Evolutionary conservation across 129 eudicot genomes (phyloP).

Genomic region (Tanacetum coccineum): DNA sequence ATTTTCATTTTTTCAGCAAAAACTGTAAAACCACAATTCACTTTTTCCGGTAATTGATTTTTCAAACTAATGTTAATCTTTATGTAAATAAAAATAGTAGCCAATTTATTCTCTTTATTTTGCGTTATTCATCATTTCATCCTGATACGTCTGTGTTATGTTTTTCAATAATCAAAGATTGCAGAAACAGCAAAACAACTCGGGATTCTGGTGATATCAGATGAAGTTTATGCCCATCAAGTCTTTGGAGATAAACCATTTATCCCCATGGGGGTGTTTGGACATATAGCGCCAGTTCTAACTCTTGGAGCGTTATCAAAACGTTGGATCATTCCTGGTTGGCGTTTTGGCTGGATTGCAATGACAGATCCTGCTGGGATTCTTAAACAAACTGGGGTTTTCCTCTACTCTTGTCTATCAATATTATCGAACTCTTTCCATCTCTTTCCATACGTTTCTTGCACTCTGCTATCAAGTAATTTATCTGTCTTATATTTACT

Average conservation of each 20-base stretch:
- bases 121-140: background rate
- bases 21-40: too few relatives aligned
- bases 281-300: slow-evolving; percentile 43
- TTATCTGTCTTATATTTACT: background rate
- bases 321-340: slow-evolving; percentile 60
- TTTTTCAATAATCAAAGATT: slow-evolving; percentile 21
- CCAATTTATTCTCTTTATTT: background rate
- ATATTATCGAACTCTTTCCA: background rate
- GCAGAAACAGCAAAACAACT: slow-evolving; percentile 55
- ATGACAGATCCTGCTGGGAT: slow-evolving; percentile 34
- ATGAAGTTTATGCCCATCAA: slow-evolving; percentile 56
- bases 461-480: background rate
- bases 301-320: slow-evolving; percentile 56
- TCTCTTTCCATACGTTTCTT: too few relatives aligned
- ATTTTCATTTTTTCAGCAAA: too few relatives aligned
- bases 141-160: background rate
- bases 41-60: too few relatives aligned
- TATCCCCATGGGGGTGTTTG: slow-evolving; percentile 55
- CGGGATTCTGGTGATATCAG: slow-evolving; percentile 46
- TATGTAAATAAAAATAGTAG: too few relatives aligned
- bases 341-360: slow-evolving; percentile 61
- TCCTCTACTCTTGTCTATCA: background rate
- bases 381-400: slow-evolving; percentile 45
- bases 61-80: too few relatives aligned
- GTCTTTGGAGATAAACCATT: slow-evolving; percentile 45